Conservation (phyloP, 2,329 filamentous ascomycete species). For the Penicillium sp. region DNA sequence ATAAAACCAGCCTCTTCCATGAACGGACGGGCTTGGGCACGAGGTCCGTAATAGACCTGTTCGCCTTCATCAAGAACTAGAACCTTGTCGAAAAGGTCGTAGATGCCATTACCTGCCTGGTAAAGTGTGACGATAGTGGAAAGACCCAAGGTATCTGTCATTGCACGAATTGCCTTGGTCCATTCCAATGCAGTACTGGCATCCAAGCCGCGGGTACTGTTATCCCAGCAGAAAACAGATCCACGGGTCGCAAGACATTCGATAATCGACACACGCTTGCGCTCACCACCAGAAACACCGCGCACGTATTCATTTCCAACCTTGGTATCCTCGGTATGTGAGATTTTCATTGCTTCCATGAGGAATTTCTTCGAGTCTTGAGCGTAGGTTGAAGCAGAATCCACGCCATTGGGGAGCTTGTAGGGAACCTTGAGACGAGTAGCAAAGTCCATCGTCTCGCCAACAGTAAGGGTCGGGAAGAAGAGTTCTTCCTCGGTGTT, state of each 20-base stretch:
- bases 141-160: slow-evolving; percentile 66
- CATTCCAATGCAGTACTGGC: slow-evolving; percentile 67
- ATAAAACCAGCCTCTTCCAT: slow-evolving; percentile 68
- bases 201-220: slow-evolving; percentile 68
- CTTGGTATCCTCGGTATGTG: slow-evolving; percentile 66
- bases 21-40: slow-evolving; percentile 61
- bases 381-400: slow-evolving; percentile 55
- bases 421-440: slow-evolving; percentile 69
- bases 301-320: slow-evolving; percentile 67
- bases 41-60: slow-evolving; percentile 67
- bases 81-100: slow-evolving; percentile 72
- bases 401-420: slow-evolving; percentile 68
- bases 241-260: slow-evolving; percentile 64
- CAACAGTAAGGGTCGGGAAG: slow-evolving; percentile 55
- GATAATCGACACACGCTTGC: slow-evolving; percentile 69
- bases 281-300: slow-evolving; percentile 74
- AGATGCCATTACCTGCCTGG: slow-evolving; percentile 72
- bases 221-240: slow-evolving; percentile 69
- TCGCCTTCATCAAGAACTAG: slow-evolving; percentile 69
- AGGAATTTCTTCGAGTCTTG: slow-evolving; percentile 21
- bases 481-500: slow-evolving; percentile 58
- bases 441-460: slow-evolving; percentile 60
- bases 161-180: slow-evolving; percentile 62
- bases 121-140: slow-evolving; percentile 68
- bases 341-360: slow-evolving; percentile 61